Base-by-base conservation (phyloP, 2,329 filamentous ascomycete genomes). In the Claviceps sp. region DNA sequence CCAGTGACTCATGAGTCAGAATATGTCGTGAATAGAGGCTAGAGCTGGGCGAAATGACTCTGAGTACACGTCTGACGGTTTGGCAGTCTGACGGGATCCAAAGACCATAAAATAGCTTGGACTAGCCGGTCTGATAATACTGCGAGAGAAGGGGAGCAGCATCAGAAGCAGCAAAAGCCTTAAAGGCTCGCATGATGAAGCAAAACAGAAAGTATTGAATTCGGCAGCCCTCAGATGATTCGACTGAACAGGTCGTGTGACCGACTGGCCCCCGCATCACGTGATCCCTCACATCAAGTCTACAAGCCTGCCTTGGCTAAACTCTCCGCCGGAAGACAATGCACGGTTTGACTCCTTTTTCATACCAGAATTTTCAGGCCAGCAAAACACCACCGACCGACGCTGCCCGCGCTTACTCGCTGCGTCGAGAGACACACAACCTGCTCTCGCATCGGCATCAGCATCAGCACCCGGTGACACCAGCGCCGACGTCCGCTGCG, bases 341-440 rank as follows among this genome's bases (percentile, higher is more conserved):
- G 14, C 46, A 50, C 22, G 51, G 48, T 18, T 53, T 49, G 37
- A 49, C 54, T 58, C 56, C 54, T 60, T 60, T 54, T 60, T 60
- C 58, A 57, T 54, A 59, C 59, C 58, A 57, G 48, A 61, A 54
- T 60, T 61, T 60, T 57, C 58, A 61, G 59, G 58, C 59, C 57
- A 59, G 53, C 57, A 57, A 54, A 54, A 46, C 54, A 49, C 55
- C 52, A 54, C 54, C 52, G 26, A 34, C 49, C 44, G 45, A 52
- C 54, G 52, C 52, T 50, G 52, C 56, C 37, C 52, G 40, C 40
- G 16, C 40, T 18, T 42, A 50, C 52, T 55, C 46, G 49, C 44
- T 53, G 38, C 54, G 54, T 55, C 56, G 56, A 53, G 45, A 57
- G 42, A 50, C 53, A 36, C 47, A 51, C 37, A 38, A 57, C 44